Evolutionary conservation across 2,329 filamentous ascomycete genomes (phyloP).

Genomic region (Trichoderma guizhouense): DNA sequence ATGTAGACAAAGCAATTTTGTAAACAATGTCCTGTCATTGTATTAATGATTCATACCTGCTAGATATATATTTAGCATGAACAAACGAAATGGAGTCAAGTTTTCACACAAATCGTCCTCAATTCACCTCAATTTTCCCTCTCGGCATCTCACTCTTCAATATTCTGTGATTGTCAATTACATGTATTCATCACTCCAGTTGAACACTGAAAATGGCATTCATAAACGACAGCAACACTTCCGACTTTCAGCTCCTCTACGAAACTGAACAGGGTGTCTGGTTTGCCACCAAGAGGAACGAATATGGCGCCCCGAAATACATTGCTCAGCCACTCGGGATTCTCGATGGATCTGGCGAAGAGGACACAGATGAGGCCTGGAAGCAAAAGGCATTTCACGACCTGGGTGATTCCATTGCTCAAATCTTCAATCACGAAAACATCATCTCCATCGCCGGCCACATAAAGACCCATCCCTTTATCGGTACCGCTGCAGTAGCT

Average conservation of each 20-base stretch:
- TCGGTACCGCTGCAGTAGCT: slow-evolving; percentile 10
- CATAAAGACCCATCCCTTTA: slow-evolving; percentile 27
- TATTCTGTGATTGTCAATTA: neutral
- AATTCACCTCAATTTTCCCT: neutral
- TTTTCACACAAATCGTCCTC: neutral
- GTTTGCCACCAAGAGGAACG: slow-evolving; percentile 30
- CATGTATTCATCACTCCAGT: neutral
- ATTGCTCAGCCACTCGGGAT: slow-evolving; percentile 31
- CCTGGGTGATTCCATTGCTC: slow-evolving; percentile 28
- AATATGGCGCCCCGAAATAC: slow-evolving; percentile 33
- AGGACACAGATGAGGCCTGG: slow-evolving; percentile 17
- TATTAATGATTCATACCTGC: neutral
- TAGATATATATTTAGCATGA: neutral
- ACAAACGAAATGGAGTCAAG: neutral
- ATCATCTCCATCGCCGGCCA: slow-evolving; percentile 43
- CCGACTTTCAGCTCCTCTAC: slow-evolving; percentile 31
- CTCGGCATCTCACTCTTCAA: neutral
- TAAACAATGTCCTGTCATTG: neutral
- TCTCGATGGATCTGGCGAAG: neutral
- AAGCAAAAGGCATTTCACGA: slow-evolving; percentile 24
- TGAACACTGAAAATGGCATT: neutral
- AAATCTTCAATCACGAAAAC: slow-evolving; percentile 49
- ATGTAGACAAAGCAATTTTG: neutral
- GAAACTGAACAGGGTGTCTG: slow-evolving; percentile 29
- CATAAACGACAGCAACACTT: neutral